Percentiles rank a stretch among this genome's conserved stretches.
Conservation (phyloP, 805 yeast species). For the Cyberlindnera petersonii region DNA sequence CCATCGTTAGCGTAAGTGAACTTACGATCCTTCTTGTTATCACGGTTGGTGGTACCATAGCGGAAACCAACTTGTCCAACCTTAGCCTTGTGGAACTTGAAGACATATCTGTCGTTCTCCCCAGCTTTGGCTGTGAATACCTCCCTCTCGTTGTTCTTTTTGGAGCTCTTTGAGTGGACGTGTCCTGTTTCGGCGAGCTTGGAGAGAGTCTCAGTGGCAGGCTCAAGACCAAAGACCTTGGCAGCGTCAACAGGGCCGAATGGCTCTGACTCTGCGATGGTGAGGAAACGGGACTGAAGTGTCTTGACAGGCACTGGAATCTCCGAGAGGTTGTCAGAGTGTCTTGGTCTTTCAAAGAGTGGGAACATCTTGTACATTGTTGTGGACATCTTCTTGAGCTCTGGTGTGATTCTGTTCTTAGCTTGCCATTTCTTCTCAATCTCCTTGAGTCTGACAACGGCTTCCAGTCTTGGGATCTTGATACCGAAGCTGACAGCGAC, state of each 20-base stretch:
- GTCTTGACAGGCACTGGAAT: slow-evolving; percentile 88
- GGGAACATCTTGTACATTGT: slow-evolving; percentile 83
- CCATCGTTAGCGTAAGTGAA: slow-evolving; percentile 69
- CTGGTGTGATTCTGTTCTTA: slow-evolving; percentile 48
- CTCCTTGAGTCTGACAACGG: slow-evolving; percentile 64
- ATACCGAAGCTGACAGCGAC: slow-evolving; percentile 76
- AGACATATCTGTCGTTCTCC: slow-evolving; percentile 54
- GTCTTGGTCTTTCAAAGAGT: slow-evolving; percentile 45
- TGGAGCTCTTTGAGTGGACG: slow-evolving; percentile 35
- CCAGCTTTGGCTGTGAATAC: slow-evolving; percentile 45
- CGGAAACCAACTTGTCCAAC: slow-evolving; percentile 87
- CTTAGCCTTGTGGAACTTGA: slow-evolving; percentile 71
- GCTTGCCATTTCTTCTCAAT: slow-evolving; percentile 62
- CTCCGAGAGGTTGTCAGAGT: slow-evolving; percentile 80
- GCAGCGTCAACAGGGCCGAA: slow-evolving; percentile 97
- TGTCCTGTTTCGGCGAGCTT: slow-evolving; percentile 59
- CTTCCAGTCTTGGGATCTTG: slow-evolving; percentile 84
- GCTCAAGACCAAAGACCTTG: slow-evolving; percentile 70
- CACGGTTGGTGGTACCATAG: slow-evolving; percentile 88
- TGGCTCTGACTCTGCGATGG: slow-evolving; percentile 91
- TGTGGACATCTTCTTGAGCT: slow-evolving; percentile 53
- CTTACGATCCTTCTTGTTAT: slow-evolving; percentile 77
- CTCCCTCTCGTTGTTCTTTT: slow-evolving; percentile 28
- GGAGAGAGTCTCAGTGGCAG: slow-evolving; percentile 77
- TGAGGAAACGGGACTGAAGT: slow-evolving; percentile 73